These are phyloP conservation scores for Pezicula carpinea DNA, from an alignment of 2,329 filamentous ascomycete species.

Conservation along the genomic window DNA sequence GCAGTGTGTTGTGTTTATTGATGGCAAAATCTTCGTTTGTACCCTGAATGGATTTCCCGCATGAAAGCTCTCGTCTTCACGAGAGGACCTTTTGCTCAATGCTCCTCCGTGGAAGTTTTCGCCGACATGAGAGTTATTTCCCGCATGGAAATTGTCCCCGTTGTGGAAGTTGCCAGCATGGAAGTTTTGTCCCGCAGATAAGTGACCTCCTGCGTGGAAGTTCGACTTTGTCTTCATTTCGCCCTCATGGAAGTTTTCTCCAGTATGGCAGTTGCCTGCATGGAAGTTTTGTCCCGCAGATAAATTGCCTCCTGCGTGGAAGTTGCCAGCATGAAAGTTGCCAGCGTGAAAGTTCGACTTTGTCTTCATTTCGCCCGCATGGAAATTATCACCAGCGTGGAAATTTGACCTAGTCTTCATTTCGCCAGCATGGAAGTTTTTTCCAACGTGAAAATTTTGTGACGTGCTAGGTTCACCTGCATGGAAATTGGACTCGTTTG, in stretches of 20 bases:
- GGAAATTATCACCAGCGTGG: not conserved
- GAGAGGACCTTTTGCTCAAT: not conserved
- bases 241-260: not conserved
- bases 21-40: not conserved
- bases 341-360: not conserved
- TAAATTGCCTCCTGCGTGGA: not conserved
- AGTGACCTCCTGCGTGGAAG: not conserved
- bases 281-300: not conserved
- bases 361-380: not conserved
- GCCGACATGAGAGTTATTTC: not conserved
- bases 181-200: not conserved
- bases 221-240: not conserved
- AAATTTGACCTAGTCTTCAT: not conserved
- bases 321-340: not conserved
- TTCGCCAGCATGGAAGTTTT: slow-evolving; percentile 2
- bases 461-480: no score
- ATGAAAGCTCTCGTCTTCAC: not conserved
- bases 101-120: not conserved
- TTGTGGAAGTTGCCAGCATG: not conserved
- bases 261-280: not conserved
- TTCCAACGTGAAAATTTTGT: no score
- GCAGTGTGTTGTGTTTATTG: not conserved
- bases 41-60: not conserved
- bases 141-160: not conserved
- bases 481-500: no score